Evolutionary conservation across 208 protist species (phyloP).

Genomic region (Sergeia podlipaevii): DNA sequence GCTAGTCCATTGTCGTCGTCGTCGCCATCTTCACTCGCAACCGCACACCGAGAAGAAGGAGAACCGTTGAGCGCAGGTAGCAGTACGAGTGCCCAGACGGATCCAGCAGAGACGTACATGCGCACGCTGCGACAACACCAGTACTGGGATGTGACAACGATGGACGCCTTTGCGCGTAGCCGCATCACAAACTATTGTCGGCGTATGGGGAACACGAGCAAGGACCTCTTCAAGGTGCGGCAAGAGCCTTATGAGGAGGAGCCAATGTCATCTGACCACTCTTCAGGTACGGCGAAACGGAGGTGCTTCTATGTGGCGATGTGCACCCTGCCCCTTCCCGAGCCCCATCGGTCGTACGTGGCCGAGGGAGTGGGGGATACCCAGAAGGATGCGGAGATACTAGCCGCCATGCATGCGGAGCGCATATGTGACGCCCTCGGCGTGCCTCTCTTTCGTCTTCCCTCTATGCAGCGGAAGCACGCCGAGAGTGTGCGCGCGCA

Average conservation of each 20-base stretch:
- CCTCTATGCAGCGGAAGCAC: conserved; percentile 67
- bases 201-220: conserved; percentile 35
- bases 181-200: conserved; percentile 72
- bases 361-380: conserved; percentile 62
- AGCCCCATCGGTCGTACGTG: conserved; percentile 54
- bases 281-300: not conserved
- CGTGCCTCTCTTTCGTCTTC: conserved; percentile 60
- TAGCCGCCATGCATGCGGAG: conserved; percentile 86
- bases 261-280: not conserved
- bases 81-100: too few species aligned
- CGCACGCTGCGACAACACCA: not conserved
- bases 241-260: conserved; percentile 10
- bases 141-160: conserved; percentile 39
- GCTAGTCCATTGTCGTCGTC: too few species aligned
- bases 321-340: conserved; percentile 41
- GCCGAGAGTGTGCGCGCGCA: conserved; percentile 41
- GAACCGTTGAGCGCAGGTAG: too few species aligned
- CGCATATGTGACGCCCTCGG: conserved; percentile 65
- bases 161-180: conserved; percentile 68
- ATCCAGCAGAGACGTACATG: too few species aligned
- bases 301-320: conserved; percentile 37
- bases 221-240: conserved; percentile 38
- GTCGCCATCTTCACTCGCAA: too few species aligned
- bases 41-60: too few species aligned
- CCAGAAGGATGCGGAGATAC: conserved; percentile 65